A percentile compares a stretch with the other conserved stretches of the same genome.
Evolutionary conservation across 768 basidiomycete species (phyloP).

Genomic region (Galerina marginata): DNA sequence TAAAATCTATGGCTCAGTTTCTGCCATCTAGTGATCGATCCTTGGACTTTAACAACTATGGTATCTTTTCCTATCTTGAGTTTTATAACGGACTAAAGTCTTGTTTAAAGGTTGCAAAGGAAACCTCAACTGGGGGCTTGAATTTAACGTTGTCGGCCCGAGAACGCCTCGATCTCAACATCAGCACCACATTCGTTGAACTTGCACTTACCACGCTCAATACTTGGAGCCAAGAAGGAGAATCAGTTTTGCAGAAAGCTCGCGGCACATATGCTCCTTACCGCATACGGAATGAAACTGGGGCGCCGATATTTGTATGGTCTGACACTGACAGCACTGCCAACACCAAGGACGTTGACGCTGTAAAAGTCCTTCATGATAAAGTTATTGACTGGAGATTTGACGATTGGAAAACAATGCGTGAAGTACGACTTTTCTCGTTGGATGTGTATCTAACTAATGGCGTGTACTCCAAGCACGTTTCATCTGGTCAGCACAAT

Average conservation of each 20-base stretch:
- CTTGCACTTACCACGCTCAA: slow-evolving; percentile 75
- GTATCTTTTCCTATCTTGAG: slow-evolving; percentile 41
- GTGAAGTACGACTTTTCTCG: slow-evolving; percentile 66
- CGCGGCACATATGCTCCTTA: slow-evolving; percentile 94
- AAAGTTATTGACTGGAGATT: slow-evolving; percentile 93
- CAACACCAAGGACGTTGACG: slow-evolving; percentile 50
- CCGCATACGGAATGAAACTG: slow-evolving; percentile 89
- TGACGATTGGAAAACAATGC: slow-evolving; percentile 92
- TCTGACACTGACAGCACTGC: slow-evolving; percentile 70
- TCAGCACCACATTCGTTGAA: slow-evolving; percentile 91
- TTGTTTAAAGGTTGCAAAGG: slow-evolving; percentile 54
- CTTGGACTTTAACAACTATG: slow-evolving; percentile 85
- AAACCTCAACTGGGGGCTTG: slow-evolving; percentile 53
- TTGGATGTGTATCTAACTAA: background rate
- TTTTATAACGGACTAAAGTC: background rate
- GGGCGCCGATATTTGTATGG: slow-evolving; percentile 85
- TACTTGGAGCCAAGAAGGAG: slow-evolving; percentile 77
- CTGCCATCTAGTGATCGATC: slow-evolving; percentile 79
- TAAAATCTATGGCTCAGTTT: slow-evolving; percentile 4
- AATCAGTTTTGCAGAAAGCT: slow-evolving; percentile 71
- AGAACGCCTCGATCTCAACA: slow-evolving; percentile 88
- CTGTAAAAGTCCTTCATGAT: slow-evolving; percentile 71
- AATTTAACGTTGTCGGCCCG: slow-evolving; percentile 70
- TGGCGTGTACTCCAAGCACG: slow-evolving; percentile 46
- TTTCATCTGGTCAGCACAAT: slow-evolving; percentile 79